phyloP scores from a whole-genome alignment of 768 basidiomycete genomes.

The Mycena olivaceomarginata region DNA sequence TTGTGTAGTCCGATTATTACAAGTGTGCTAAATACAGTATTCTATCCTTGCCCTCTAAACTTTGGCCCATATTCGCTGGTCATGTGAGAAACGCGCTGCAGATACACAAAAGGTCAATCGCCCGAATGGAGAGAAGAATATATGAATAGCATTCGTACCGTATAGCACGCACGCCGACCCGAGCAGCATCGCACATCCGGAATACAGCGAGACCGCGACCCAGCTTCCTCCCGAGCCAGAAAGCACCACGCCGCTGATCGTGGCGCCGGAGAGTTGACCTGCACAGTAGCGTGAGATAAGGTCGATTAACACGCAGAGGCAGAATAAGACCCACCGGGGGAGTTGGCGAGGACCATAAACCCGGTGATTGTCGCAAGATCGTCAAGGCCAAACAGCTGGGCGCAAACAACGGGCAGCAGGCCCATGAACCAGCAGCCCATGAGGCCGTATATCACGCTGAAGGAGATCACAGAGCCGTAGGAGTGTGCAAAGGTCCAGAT shows the following conservation, averaged over 20 bases:
- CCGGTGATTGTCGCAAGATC: constrained; percentile 50
- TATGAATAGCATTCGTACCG: constrained; percentile 43
- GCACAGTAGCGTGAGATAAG: not conserved
- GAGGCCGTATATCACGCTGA: constrained; percentile 56
- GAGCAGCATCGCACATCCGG: constrained; percentile 52
- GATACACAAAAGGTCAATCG: not conserved
- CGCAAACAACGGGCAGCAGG: constrained; percentile 55
- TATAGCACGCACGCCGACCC: constrained; percentile 54
- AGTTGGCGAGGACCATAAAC: constrained; percentile 49
- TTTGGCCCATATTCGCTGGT: constrained; percentile 43
- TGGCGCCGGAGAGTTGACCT: constrained; percentile 56
- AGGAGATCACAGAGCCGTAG: constrained; percentile 54
- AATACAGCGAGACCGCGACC: constrained; percentile 53
- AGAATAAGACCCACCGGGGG: constrained; percentile 38
- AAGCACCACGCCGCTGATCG: constrained; percentile 56
- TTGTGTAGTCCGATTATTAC: too few species aligned
- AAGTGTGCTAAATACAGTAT: not conserved
- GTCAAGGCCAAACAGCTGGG: constrained; percentile 50
- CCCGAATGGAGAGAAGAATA: not conserved
- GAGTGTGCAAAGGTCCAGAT: constrained; percentile 60
- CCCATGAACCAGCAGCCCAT: constrained; percentile 59
- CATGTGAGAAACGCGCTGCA: constrained; percentile 39
- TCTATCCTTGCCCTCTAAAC: constrained; percentile 17
- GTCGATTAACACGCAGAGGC: not conserved
- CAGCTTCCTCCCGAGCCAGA: constrained; percentile 53